Evolutionary conservation across 169 alveolate genomes (phyloP).

Genomic region (Plasmodium berghei): DNA sequence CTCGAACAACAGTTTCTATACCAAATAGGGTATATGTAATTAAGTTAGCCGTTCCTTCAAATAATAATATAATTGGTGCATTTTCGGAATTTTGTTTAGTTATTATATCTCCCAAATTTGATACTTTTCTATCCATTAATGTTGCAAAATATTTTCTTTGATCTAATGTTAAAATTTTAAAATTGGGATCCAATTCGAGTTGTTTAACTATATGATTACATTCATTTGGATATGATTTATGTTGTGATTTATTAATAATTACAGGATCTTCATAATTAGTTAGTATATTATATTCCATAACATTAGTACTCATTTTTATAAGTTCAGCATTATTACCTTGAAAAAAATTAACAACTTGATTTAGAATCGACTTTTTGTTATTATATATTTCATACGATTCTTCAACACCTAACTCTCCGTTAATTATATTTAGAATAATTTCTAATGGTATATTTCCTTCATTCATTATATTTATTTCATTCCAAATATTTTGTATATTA

Average conservation of each 20-base stretch:
- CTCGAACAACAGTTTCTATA: constrained; percentile 44
- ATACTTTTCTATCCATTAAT: constrained; percentile 48
- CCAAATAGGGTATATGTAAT: constrained; percentile 59
- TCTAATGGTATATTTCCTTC: constrained; percentile 69
- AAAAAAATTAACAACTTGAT: constrained; percentile 68
- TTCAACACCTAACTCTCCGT: constrained; percentile 65
- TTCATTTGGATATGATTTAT: constrained; percentile 55
- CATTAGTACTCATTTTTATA: constrained; percentile 41
- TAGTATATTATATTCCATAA: constrained; percentile 36
- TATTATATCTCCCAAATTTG: constrained; percentile 18
- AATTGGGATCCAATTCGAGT: constrained; percentile 29
- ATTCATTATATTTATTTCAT: constrained; percentile 68
- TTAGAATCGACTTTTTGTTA: constrained; percentile 48
- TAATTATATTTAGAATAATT: constrained; percentile 43
- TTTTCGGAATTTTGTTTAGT: constrained; percentile 35
- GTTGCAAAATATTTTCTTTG: constrained; percentile 76
- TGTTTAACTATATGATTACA: constrained; percentile 31
- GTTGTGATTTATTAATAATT: constrained; percentile 56
- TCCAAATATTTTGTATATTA: constrained; percentile 54
- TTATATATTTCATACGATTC: constrained; percentile 48
- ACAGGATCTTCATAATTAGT: constrained; percentile 68
- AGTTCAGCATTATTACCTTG: constrained; percentile 64
- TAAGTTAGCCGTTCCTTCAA: constrained; percentile 70
- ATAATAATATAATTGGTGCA: constrained; percentile 44
- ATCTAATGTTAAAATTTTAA: constrained; percentile 67